Base-by-base conservation (phyloP, 306 rosid genomes). In the Betula pendula region DNA sequence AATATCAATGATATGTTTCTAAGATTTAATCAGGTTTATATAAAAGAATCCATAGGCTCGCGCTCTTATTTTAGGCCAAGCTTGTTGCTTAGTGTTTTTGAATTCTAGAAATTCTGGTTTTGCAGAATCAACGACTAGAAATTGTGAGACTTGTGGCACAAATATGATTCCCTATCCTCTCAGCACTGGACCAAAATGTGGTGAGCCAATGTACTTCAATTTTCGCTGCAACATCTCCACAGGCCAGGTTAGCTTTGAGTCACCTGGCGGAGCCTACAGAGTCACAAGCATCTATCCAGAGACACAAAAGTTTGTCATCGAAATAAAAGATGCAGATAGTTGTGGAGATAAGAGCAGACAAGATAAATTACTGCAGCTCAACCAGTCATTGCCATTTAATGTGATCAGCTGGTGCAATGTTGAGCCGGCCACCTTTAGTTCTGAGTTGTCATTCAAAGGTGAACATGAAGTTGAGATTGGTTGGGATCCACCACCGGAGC, bases 91-190 rank as follows among this genome's bases (percentile, higher is more conserved):
- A 47, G 40, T 80, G 24, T 58, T 83, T 74, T 63, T 83, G 38
- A 69, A 67, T 74, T 56, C 31, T 15, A 13, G 8, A 70, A 47
- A 8, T 77, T 77, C 31, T 70, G 10, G 42, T 72, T 80, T 22
- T 79, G 86, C 93, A 88, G 97, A 87, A 75, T 84, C 83, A 8
- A 87, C 86, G 16, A 45, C 76, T 20, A 85, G 88, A 48, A 82
- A 44, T 62, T 91, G 97, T 75, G 89, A 81, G 70, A 81, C 87
- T 70, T 91, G 97, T 84, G 97, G 97, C 63, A 89, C 94, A 85
- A 89, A 89, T 73, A 75, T 88, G 65, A 75, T 91, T 76, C 90
- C 97, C 40, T 91, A 91, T 79, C 97, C 97, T 49, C 86, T 91
- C 1, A 88, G 97, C 82, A 89, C 85, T 33, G 89, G 91, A 68